Evolutionary conservation across 768 basidiomycete species (phyloP).

Genomic region (Suillus weaverae): DNA sequence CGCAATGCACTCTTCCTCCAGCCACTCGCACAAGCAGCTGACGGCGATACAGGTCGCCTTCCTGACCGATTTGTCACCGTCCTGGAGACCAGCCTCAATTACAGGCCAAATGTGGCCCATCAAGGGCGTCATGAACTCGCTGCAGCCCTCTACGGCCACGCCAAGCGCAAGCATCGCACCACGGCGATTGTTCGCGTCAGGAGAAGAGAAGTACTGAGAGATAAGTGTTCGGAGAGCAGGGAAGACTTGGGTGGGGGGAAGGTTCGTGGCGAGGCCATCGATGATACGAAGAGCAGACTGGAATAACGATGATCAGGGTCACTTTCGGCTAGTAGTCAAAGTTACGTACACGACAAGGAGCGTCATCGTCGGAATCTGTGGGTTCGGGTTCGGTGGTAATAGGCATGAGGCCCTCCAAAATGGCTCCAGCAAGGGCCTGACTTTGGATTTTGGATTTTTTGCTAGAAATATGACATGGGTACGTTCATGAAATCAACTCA

Average conservation of each 20-base stretch:
- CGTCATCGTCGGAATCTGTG: conserved; percentile 90
- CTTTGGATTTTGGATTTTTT: conserved; percentile 96
- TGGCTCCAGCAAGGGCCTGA: conserved; percentile 77
- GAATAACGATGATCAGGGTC: conserved; percentile 12
- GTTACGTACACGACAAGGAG: conserved; percentile 78
- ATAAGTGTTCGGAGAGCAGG: conserved; percentile 84
- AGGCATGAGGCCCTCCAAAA: conserved; percentile 90
- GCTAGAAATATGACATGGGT: conserved; percentile 41
- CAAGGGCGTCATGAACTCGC: conserved; percentile 94
- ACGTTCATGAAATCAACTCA: background rate
- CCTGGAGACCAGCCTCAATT: conserved; percentile 84
- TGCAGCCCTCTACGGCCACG: conserved; percentile 95
- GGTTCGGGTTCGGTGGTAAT: conserved; percentile 93
- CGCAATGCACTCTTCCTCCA: conserved; percentile 87
- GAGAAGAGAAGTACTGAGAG: conserved; percentile 79
- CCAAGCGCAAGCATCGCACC: conserved; percentile 95
- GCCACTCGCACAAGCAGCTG: conserved; percentile 95
- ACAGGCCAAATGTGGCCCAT: conserved; percentile 93
- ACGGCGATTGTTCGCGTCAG: conserved; percentile 78
- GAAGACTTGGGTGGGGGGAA: conserved; percentile 96
- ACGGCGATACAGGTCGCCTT: conserved; percentile 97
- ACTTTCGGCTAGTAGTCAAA: background rate
- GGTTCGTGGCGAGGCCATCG: conserved; percentile 86
- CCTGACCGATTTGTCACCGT: conserved; percentile 80
- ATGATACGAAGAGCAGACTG: conserved; percentile 94